Evolutionary conservation across 208 protist species (phyloP).

Genomic region (Leishmania tarentolae): DNA sequence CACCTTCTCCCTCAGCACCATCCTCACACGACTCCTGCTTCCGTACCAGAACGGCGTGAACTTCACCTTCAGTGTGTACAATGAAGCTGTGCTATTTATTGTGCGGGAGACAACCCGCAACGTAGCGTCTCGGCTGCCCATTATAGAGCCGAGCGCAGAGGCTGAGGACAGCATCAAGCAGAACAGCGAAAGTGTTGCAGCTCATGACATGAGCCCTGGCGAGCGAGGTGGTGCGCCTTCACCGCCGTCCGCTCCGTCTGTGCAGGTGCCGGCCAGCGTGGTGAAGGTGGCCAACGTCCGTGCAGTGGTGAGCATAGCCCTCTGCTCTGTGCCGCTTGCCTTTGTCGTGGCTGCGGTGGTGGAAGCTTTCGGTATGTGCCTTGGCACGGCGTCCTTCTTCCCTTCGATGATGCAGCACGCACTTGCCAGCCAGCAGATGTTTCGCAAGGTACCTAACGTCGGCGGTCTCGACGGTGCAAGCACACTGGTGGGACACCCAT

Average conservation of each 20-base stretch:
- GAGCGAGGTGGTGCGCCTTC: background rate
- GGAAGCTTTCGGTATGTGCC: slow-evolving; percentile 30
- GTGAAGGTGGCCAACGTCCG: slow-evolving; percentile 24
- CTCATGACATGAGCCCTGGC: background rate
- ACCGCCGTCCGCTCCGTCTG: background rate
- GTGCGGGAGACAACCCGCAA: slow-evolving; percentile 74
- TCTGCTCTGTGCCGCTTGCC: slow-evolving; percentile 48
- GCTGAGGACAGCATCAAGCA: background rate
- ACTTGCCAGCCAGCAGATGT: slow-evolving; percentile 17
- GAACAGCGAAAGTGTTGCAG: background rate
- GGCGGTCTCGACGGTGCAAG: background rate
- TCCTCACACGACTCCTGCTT: slow-evolving; percentile 70
- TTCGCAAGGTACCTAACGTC: background rate
- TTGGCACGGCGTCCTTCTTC: slow-evolving; percentile 18
- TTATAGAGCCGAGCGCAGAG: slow-evolving; percentile 6
- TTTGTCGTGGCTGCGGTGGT: slow-evolving; percentile 26
- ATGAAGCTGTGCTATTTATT: slow-evolving; percentile 80
- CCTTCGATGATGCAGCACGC: slow-evolving; percentile 33
- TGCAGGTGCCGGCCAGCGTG: background rate
- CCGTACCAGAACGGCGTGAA: slow-evolving; percentile 75
- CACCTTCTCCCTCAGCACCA: slow-evolving; percentile 69
- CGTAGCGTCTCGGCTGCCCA: slow-evolving; percentile 49
- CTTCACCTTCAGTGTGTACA: slow-evolving; percentile 79
- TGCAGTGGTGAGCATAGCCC: slow-evolving; percentile 48
- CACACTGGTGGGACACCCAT: slow-evolving; percentile 2